Evolutionary conservation across 768 basidiomycete species (phyloP).

Genomic region (Pulveroboletus sp.): DNA sequence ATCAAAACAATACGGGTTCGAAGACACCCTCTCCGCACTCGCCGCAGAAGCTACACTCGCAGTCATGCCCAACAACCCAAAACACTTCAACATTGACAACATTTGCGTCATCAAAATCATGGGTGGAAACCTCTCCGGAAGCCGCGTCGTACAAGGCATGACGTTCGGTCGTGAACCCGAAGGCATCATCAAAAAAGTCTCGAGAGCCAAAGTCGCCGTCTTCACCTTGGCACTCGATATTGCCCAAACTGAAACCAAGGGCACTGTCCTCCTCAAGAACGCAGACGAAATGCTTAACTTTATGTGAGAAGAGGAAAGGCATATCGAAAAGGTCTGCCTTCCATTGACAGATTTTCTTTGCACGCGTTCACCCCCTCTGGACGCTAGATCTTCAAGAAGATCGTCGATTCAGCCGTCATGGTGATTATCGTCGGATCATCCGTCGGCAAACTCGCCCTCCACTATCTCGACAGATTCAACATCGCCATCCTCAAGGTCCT

Average conservation of each 20-base stretch:
- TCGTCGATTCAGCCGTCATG: slow-evolving; percentile 92
- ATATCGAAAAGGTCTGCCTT: slow-evolving; percentile 74
- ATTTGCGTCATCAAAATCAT: slow-evolving; percentile 98
- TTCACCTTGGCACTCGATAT: slow-evolving; percentile 92
- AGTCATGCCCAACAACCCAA: slow-evolving; percentile 85
- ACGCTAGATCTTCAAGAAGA: slow-evolving; percentile 91
- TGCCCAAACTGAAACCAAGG: slow-evolving; percentile 98
- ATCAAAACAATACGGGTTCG: slow-evolving; percentile 95
- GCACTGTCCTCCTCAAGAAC: slow-evolving; percentile 93
- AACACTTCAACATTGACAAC: slow-evolving; percentile 97
- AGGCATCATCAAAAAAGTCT: slow-evolving; percentile 79
- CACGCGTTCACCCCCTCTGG: background rate
- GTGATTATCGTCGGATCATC: slow-evolving; percentile 91
- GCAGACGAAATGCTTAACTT: slow-evolving; percentile 98
- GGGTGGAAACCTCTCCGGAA: slow-evolving; percentile 81
- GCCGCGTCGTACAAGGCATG: slow-evolving; percentile 94
- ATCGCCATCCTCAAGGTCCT: slow-evolving; percentile 97
- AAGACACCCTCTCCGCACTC: slow-evolving; percentile 75
- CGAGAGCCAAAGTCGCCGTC: slow-evolving; percentile 89
- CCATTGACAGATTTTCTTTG: background rate
- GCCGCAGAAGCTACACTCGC: slow-evolving; percentile 92
- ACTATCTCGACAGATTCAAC: slow-evolving; percentile 91
- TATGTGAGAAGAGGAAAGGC: slow-evolving; percentile 93
- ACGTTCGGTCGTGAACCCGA: slow-evolving; percentile 97
- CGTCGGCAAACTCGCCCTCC: slow-evolving; percentile 93